Evolutionary conservation across 2,329 filamentous ascomycete species (phyloP), one percentile per base, ranked within the genome.

Genomic region (Neofusicoccum parvum): DNA sequence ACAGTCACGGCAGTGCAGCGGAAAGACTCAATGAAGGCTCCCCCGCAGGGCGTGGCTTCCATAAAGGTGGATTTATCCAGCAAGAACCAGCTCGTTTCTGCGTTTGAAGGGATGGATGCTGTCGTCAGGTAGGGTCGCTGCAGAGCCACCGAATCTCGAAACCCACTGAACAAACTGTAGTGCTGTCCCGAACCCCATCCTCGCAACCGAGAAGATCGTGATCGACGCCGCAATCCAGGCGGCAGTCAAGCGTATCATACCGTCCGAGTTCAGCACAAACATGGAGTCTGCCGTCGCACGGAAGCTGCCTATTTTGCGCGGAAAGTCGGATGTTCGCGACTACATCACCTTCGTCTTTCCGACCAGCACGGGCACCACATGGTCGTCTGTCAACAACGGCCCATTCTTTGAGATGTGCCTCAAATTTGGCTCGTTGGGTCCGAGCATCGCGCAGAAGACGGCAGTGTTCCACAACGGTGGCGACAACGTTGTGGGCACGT

Each of bases 191-290:
- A 34, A 60, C 23, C 53, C 63, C 1, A 41, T 12, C n/a, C 10
- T 56, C 34, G 7, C 36, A n/a, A 32, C 39, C n/a, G 36, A 41
- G n/a, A 56, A 56, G 15, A 36, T 72, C 32, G 72, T 77, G 65
- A 73, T 76, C 50, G 75, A 78, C 53, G 75, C 75, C 0, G 75
- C 74, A 0, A 64, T 77, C 20, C 71, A 70, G 5, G 75, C 74
- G 5, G 72, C 71, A 3, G 75, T 77, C 4, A 73, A 72, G 7
- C 69, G 76, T 51, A 76, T 70, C 68, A 76, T 77, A 48, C 71
- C 74, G 10, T 74, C 76, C 37, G 75, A 78, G 49, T 78, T 73
- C 60, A 74, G 54, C 39, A 41, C 50, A 6, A 67, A 69, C 45
- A 39, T 59, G 20, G 43, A 69, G 43, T 64, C 56, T 34, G 54